phyloP scores from a whole-genome alignment of 176 grass and related monocot species.

The Phoenix roebelenii region DNA sequence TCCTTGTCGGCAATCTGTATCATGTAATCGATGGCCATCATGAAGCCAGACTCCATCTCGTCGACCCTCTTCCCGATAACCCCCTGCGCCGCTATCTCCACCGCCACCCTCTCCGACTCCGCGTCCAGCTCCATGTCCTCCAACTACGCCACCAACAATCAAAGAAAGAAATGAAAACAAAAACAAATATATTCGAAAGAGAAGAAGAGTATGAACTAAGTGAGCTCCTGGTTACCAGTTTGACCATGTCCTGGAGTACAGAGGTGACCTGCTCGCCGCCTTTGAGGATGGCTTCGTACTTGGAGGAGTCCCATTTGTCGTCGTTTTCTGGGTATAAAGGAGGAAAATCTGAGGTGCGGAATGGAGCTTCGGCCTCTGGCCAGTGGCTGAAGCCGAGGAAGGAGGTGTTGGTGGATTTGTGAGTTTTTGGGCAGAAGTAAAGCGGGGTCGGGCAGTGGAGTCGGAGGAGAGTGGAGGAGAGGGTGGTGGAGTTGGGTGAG shows the following conservation, averaged over 20 bases:
- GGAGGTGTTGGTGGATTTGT: no score
- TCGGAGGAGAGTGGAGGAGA: no score
- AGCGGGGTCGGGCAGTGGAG: no score
- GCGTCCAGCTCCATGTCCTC: slow-evolving; percentile 92
- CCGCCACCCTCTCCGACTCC: slow-evolving; percentile 44
- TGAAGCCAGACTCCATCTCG: slow-evolving; percentile 93
- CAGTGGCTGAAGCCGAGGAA: no score
- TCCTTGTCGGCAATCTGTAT: slow-evolving; percentile 76
- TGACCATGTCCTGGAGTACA: slow-evolving; percentile 88
- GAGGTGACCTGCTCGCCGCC: slow-evolving; percentile 93
- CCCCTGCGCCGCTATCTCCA: slow-evolving; percentile 77
- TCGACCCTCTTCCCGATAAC: slow-evolving; percentile 94
- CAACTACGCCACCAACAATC: slow-evolving; percentile 36
- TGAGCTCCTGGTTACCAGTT: slow-evolving; percentile 33
- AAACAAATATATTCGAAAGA: background rate
- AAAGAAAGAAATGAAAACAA: background rate
- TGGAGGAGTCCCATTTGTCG: slow-evolving; percentile 43
- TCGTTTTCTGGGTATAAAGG: slow-evolving; percentile 11
- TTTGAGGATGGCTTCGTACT: slow-evolving; percentile 66
- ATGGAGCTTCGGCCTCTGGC: no score
- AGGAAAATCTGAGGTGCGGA: no score
- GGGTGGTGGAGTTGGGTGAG: no score
- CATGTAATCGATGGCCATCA: slow-evolving; percentile 96
- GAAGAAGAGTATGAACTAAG: background rate
- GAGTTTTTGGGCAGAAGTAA: no score